Evolutionary conservation across 2,329 filamentous ascomycete genomes (phyloP).

Genomic region (Ophiostoma perfectum): DNA sequence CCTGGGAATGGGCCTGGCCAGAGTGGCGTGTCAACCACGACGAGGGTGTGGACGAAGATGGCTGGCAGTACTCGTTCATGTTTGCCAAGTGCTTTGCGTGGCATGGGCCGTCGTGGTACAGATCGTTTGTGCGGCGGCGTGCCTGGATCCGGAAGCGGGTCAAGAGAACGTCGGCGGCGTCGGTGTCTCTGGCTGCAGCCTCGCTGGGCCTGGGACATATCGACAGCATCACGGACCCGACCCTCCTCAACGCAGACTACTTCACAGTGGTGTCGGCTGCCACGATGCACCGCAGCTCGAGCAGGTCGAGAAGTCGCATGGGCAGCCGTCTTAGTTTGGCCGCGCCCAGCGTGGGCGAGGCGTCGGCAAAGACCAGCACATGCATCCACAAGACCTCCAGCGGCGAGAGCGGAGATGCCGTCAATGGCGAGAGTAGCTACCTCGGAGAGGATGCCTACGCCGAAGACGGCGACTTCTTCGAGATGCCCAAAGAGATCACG

Average conservation of each 20-base stretch:
- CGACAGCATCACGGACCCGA: slow-evolving; percentile 45
- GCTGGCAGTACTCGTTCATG: slow-evolving; percentile 93
- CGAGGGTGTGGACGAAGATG: slow-evolving; percentile 68
- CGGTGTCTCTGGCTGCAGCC: slow-evolving; percentile 13
- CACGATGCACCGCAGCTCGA: slow-evolving; percentile 39
- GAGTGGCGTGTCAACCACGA: slow-evolving; percentile 65
- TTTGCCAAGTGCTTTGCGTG: slow-evolving; percentile 71
- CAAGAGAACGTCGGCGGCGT: slow-evolving; percentile 39
- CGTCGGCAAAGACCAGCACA: slow-evolving; percentile 21
- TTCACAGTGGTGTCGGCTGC: slow-evolving; percentile 65
- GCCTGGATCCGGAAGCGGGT: slow-evolving; percentile 80
- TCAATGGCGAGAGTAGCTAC: slow-evolving; percentile 19
- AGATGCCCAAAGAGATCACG: slow-evolving; percentile 42
- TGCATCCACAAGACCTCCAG: slow-evolving; percentile 28
- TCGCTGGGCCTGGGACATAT: slow-evolving; percentile 33
- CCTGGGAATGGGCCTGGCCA: slow-evolving; percentile 81
- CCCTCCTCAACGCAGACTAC: slow-evolving; percentile 70
- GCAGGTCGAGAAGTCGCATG: slow-evolving; percentile 33
- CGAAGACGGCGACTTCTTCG: slow-evolving; percentile 39
- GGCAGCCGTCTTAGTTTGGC: slow-evolving; percentile 26
- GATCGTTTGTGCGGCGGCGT: slow-evolving; percentile 85
- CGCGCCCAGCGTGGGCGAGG: slow-evolving; percentile 34
- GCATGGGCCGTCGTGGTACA: slow-evolving; percentile 90
- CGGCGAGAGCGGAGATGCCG: not conserved
- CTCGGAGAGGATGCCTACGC: slow-evolving; percentile 30